Percentiles rank a stretch among this genome's conserved stretches.
Conservation (phyloP, 495 filamentous ascomycete species). For the Sabuloglossum arenarium region DNA sequence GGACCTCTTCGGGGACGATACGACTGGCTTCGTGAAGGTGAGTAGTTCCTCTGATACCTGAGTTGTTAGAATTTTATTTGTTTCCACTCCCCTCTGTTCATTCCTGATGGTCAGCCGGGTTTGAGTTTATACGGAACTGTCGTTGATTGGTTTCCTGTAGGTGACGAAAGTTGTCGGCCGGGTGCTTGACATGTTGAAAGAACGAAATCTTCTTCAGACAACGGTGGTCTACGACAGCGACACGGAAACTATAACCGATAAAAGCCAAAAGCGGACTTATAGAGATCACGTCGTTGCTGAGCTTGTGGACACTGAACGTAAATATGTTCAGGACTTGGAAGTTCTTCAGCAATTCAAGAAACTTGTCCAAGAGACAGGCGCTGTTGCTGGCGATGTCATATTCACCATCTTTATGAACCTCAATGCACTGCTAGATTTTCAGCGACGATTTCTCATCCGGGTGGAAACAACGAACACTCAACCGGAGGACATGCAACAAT, state of each 20-base stretch:
- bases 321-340: conserved; percentile 96
- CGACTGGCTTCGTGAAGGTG: conserved; percentile 92
- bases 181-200: conserved; percentile 69
- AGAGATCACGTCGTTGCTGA: conserved; percentile 77
- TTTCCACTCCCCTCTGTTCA: neutral
- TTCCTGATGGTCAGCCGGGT: neutral
- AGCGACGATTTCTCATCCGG: conserved; percentile 79
- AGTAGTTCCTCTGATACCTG: conserved; percentile 8
- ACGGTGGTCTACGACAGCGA: conserved; percentile 22
- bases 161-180: conserved; percentile 70
- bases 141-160: conserved; percentile 12
- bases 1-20: conserved; percentile 83
- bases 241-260: conserved; percentile 17
- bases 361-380: conserved; percentile 63
- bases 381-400: conserved; percentile 72
- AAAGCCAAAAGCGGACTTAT: conserved; percentile 44
- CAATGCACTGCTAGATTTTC: conserved; percentile 84
- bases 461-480: conserved; percentile 87
- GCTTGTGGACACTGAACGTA: conserved; percentile 80
- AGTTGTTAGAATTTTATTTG: neutral
- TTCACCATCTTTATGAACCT: conserved; percentile 95
- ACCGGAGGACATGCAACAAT: conserved; percentile 60
- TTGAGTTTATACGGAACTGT: neutral
- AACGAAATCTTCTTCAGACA: conserved; percentile 42
- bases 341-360: conserved; percentile 87